Evolutionary conservation across 495 filamentous ascomycete species (phyloP), one percentile per base, ranked within the genome.

Genomic region (Neurospora discreta): DNA sequence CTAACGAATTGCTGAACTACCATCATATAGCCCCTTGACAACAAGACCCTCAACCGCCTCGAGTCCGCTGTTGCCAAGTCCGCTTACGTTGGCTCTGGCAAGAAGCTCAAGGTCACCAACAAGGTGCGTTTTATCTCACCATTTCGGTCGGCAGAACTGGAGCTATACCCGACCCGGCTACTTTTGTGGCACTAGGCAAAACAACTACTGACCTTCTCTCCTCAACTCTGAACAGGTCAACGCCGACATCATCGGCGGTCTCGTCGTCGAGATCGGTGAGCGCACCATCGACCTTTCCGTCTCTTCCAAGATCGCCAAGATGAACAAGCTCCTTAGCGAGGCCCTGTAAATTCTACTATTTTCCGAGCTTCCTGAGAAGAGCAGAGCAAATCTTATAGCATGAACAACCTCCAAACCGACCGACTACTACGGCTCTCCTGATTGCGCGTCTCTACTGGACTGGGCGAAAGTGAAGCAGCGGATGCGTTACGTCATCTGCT

Each of bases 311-410:
- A 91, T 99, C 84, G 86, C 92, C 82, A 96, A 93, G 88, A 91
- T 98, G 90, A 99, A 98, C 92, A 99, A 99, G 90, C 90, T 97
- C 80, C 90, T 99, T 78, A 93, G 88, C 74, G 96, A 99, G 85
- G 88, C 91, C 81, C 84, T 98, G 90, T 99, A 94, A 94, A 93
- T 78, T 82, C 72, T 80, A 72, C 71, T 77, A 74, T 71, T 71
- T 73, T 65, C 26, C 26, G 52, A 33, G 52, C 18, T 65, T 65
- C 52, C 52, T 65, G 18, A 65, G 52, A 65, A 65, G 26, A 65
- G 26, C 52, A 18, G 52, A 65, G 52, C 52, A 65, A 65, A 65
- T 65, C 52, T 65, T 65, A 65, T 65, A 65, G 5, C 52, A 65
- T 65, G 52, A 65, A 65, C 52, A 65, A 65, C 52, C 33, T 65